These are phyloP conservation scores for Spathaspora sp. DNA, from an alignment of 1,139 yeast genomes.

Conservation along the genomic window DNA sequence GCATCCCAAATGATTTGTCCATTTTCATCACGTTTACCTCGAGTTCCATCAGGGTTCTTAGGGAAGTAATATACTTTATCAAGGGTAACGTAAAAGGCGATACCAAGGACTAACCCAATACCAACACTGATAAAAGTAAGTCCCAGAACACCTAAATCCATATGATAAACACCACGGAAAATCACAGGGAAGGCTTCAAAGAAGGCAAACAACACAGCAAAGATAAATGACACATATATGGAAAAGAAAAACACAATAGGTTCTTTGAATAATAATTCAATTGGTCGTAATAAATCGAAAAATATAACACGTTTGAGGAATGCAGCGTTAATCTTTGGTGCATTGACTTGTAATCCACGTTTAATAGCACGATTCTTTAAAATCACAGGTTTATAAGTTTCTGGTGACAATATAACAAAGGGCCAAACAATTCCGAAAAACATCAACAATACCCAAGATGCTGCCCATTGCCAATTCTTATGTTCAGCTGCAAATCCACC, in stretches of 20 bases:
- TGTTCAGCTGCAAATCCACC: slow-evolving; percentile 75
- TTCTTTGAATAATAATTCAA: slow-evolving; percentile 63
- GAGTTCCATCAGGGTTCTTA: slow-evolving; percentile 61
- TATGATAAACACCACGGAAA: slow-evolving; percentile 59
- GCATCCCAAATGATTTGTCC: slow-evolving; percentile 48
- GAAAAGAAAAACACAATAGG: slow-evolving; percentile 71
- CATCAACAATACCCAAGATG: slow-evolving; percentile 72
- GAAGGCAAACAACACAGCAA: slow-evolving; percentile 75
- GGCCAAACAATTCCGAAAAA: slow-evolving; percentile 67
- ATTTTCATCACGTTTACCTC: slow-evolving; percentile 54
- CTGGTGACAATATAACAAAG: slow-evolving; percentile 59
- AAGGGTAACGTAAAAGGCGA: slow-evolving; percentile 45
- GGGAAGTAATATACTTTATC: slow-evolving; percentile 53
- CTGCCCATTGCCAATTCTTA: slow-evolving; percentile 74
- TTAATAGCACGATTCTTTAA: slow-evolving; percentile 56
- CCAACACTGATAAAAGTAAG: slow-evolving; percentile 71
- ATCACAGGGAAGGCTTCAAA: slow-evolving; percentile 78
- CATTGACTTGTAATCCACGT: slow-evolving; percentile 52
- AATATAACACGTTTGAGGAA: slow-evolving; percentile 29
- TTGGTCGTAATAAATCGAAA: slow-evolving; percentile 57
- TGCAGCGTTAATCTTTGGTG: slow-evolving; percentile 22
- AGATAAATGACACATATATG: slow-evolving; percentile 66
- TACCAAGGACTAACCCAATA: slow-evolving; percentile 58
- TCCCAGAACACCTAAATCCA: slow-evolving; percentile 62
- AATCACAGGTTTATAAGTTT: slow-evolving; percentile 66